Conservation (phyloP, 2,329 filamentous ascomycete species). For the Talaromyces sp. region DNA sequence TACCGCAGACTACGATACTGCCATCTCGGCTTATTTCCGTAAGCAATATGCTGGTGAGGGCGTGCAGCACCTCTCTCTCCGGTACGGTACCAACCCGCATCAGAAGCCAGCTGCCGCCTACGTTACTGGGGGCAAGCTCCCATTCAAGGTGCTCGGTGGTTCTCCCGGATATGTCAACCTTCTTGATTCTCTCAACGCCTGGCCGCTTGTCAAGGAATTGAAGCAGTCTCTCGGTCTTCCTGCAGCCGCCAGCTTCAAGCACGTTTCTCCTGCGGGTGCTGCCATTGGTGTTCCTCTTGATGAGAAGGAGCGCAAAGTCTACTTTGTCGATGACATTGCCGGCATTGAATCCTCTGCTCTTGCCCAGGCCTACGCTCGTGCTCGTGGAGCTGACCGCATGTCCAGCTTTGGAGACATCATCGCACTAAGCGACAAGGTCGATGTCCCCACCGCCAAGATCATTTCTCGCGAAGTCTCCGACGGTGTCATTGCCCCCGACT, state of each 20-base stretch:
- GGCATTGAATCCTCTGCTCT: conserved; percentile 81
- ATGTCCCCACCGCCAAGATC: conserved; percentile 91
- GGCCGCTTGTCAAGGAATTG: conserved; percentile 94
- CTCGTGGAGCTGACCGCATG: conserved; percentile 95
- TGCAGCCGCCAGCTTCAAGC: conserved; percentile 97
- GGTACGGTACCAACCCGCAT: conserved; percentile 96
- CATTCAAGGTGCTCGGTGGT: conserved; percentile 91
- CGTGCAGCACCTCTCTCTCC: conserved; percentile 75
- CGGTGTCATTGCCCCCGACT: conserved; percentile 88
- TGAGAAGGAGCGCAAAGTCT: conserved; percentile 89
- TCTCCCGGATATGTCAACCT: conserved; percentile 97
- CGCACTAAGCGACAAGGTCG: conserved; percentile 84
- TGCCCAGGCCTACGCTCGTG: conserved; percentile 92
- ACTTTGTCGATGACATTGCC: conserved; percentile 94
- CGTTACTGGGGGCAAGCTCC: conserved; percentile 67
- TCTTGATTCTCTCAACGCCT: conserved; percentile 91
- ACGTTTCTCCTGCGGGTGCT: conserved; percentile 93
- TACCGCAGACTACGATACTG: conserved; percentile 91
- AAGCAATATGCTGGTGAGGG: conserved; percentile 90
- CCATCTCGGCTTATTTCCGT: conserved; percentile 96
- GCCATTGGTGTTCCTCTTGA: conserved; percentile 86
- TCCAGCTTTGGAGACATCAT: conserved; percentile 97
- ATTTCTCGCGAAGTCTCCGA: conserved; percentile 98
- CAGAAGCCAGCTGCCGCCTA: conserved; percentile 94
- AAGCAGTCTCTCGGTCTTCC: conserved; percentile 82